Evolutionary conservation across 2,329 filamentous ascomycete genomes (phyloP).

Genomic region (Calonectria pseudoreteaudii): DNA sequence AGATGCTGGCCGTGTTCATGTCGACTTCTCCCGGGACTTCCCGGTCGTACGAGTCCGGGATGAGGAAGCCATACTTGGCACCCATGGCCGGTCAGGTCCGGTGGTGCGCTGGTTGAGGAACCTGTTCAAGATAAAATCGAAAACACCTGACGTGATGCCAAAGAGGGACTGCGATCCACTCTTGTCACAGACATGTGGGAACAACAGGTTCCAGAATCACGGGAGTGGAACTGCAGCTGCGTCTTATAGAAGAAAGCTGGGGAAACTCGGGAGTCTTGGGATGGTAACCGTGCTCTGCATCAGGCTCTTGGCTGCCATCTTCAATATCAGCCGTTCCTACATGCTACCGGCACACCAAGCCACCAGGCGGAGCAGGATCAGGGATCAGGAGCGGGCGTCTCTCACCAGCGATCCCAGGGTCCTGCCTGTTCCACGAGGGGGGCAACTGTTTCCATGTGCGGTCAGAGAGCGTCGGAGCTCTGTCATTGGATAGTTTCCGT

Average conservation of each 20-base stretch:
- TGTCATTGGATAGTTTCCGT: not conserved
- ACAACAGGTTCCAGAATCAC: not conserved
- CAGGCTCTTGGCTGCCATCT: not conserved
- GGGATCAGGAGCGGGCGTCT: not conserved
- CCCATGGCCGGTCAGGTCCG: constrained; percentile 7
- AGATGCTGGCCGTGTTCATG: constrained; percentile 40
- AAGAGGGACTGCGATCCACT: not conserved
- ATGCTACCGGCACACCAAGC: not conserved
- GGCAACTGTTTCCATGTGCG: not conserved
- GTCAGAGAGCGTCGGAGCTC: not conserved
- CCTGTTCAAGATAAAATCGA: not conserved
- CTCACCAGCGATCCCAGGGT: not conserved
- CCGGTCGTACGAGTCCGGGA: constrained; percentile 38
- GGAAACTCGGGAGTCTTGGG: not conserved
- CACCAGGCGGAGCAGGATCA: not conserved
- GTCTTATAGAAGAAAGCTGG: constrained; percentile 2
- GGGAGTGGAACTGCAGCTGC: not conserved
- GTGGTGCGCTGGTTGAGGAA: too few species aligned
- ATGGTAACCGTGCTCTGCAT: not conserved
- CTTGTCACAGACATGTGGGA: not conserved
- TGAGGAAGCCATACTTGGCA: constrained; percentile 36
- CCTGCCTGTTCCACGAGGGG: not conserved
- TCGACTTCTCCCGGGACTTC: constrained; percentile 34
- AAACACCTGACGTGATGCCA: not conserved
- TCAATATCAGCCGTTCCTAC: not conserved